Evolutionary conservation across 2,329 filamentous ascomycete species (phyloP).

Genomic region (Aspergillus candidus): DNA sequence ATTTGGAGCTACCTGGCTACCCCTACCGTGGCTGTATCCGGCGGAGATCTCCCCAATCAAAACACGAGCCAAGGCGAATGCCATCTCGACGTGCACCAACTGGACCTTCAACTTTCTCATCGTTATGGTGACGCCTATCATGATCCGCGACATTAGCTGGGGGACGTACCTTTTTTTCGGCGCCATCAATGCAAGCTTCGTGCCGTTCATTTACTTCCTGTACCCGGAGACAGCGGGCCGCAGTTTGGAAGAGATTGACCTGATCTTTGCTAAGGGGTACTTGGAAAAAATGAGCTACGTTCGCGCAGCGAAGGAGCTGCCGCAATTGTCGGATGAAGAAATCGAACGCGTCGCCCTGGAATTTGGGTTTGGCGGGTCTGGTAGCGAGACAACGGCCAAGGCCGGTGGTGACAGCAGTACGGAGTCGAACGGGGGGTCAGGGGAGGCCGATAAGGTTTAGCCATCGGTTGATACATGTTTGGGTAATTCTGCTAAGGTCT

Average conservation of each 20-base stretch:
- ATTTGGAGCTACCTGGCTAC: conserved; percentile 58
- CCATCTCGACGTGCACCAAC: conserved; percentile 44
- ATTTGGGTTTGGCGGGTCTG: conserved; percentile 7
- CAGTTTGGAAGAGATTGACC: conserved; percentile 27
- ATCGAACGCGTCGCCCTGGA: conserved; percentile 13
- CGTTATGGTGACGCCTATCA: conserved; percentile 29
- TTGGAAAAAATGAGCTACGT: conserved; percentile 14
- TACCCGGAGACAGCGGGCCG: conserved; percentile 26
- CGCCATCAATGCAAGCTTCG: conserved; percentile 17
- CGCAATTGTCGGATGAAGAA: conserved; percentile 13
- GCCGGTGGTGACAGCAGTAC: no score
- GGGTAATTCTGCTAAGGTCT: no score
- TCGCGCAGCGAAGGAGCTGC: conserved; percentile 17
- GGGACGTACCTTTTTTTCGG: conserved; percentile 30
- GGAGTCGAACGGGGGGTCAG: no score
- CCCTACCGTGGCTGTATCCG: conserved; percentile 50
- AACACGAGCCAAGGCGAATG: conserved; percentile 49
- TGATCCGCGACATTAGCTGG: conserved; percentile 24
- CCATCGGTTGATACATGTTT: no score
- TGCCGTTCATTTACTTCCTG: conserved; percentile 28
- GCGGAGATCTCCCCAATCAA: conserved; percentile 46
- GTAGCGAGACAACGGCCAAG: no score
- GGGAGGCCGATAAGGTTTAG: no score
- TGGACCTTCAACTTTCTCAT: conserved; percentile 47
- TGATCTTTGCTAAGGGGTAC: conserved; percentile 10